Evolutionary conservation across 495 filamentous ascomycete species (phyloP).

Genomic region (Cairneyella variabilis): DNA sequence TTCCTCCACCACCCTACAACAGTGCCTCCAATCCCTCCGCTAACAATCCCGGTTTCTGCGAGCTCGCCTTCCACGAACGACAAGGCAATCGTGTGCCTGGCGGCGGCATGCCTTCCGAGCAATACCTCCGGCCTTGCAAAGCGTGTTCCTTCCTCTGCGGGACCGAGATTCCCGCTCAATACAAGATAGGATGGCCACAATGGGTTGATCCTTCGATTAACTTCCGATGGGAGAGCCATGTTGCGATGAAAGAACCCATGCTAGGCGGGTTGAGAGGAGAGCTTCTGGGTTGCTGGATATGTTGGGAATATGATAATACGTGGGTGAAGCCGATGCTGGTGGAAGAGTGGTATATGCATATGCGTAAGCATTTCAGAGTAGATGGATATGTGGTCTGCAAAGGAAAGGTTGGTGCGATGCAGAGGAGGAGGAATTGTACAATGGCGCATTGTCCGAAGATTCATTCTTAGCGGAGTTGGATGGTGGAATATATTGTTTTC

Average conservation of each 20-base stretch:
- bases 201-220: constrained; percentile 25
- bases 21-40: not conserved
- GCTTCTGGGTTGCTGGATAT: constrained; percentile 23
- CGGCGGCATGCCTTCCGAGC: constrained; percentile 13
- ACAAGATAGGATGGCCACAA: constrained; percentile 17
- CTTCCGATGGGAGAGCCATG: constrained; percentile 24
- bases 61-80: constrained; percentile 17
- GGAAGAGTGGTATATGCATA: constrained; percentile 21
- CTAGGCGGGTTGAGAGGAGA: not conserved
- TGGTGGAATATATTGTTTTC: too few relatives aligned
- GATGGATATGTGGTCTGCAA: constrained; percentile 21
- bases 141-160: constrained; percentile 11
- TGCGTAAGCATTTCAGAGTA: constrained; percentile 17
- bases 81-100: constrained; percentile 17
- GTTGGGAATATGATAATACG: constrained; percentile 22
- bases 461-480: too few relatives aligned
- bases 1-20: constrained; percentile 20
- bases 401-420: constrained; percentile 22
- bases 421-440: constrained; percentile 24
- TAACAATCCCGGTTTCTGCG: constrained; percentile 22
- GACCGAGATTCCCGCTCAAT: constrained; percentile 10
- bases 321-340: constrained; percentile 16
- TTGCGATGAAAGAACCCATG: constrained; percentile 3
- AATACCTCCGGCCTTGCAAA: constrained; percentile 19
- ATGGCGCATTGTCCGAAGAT: constrained; percentile 21